phyloP scores from a whole-genome alignment of 2,329 filamentous ascomycete species.

The Scedosporium boydii region DNA sequence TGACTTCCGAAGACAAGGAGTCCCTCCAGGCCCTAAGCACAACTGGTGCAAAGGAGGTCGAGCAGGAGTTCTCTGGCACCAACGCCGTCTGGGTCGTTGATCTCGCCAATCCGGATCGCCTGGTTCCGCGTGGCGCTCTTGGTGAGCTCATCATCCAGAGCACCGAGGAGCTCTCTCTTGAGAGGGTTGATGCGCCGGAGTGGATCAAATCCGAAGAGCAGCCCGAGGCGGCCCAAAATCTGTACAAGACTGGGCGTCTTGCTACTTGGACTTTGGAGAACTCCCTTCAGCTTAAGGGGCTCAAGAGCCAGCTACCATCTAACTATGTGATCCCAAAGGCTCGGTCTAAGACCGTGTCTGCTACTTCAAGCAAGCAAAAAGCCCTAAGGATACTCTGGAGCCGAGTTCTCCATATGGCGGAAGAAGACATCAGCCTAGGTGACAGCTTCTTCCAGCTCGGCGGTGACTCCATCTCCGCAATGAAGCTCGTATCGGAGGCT shows the following conservation, averaged over 20 bases:
- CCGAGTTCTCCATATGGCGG: slow-evolving; percentile 30
- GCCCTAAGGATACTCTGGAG: slow-evolving; percentile 38
- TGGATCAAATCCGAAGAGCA: slow-evolving; percentile 17
- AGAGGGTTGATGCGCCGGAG: slow-evolving; percentile 16
- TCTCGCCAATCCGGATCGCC: slow-evolving; percentile 19
- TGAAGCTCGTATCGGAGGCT: slow-evolving; percentile 50
- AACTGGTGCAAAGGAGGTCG: slow-evolving; percentile 12
- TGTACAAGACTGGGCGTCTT: slow-evolving; percentile 31
- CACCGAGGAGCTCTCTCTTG: slow-evolving; percentile 13
- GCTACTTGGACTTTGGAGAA: slow-evolving; percentile 26
- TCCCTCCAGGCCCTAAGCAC: slow-evolving; percentile 21
- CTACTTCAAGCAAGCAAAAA: slow-evolving; percentile 31
- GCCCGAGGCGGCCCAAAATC: slow-evolving; percentile 6
- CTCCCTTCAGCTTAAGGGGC: slow-evolving; percentile 18
- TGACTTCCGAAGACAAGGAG: slow-evolving; percentile 23
- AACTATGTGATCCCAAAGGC: slow-evolving; percentile 6
- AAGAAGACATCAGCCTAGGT: slow-evolving; percentile 39
- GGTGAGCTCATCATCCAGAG: slow-evolving; percentile 35
- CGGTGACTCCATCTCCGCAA: slow-evolving; percentile 50
- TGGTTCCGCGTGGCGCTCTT: slow-evolving; percentile 29
- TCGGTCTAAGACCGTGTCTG: slow-evolving; percentile 23
- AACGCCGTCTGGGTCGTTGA: slow-evolving; percentile 31
- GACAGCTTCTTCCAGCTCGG: slow-evolving; percentile 53
- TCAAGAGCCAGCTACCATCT: slow-evolving; percentile 9
- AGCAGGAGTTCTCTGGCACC: slow-evolving; percentile 15